Evolutionary conservation across 2,329 filamentous ascomycete species (phyloP), one percentile per base, ranked within the genome.

Genomic region (Paraphaeosphaeria sporulosa): DNA sequence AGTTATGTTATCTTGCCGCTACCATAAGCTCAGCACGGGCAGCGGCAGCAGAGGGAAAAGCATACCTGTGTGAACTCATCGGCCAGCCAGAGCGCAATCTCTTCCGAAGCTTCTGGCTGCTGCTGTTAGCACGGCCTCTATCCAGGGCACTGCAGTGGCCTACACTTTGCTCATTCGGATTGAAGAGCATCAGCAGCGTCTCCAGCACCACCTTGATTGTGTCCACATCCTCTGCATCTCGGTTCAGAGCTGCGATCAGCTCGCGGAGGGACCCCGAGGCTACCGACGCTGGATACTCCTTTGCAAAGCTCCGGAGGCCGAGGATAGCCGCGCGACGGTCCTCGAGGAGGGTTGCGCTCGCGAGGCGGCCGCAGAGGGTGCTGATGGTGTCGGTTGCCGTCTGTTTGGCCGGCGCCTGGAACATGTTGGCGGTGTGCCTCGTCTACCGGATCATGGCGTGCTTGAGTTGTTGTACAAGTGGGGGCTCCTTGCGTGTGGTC

Each of bases 171-270:
- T 84, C 83, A 73, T 90, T 86, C 6, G 87, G 88, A 67, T 86
- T 87, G 79, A 98, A 98, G 43, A 99, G 88, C 89, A 96, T 94
- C 76, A 98, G 83, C 71, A 99, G 82, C 47, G 96, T 99, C 85
- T 99, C 95, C 65, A 99, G 84, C 62, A 97, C 91, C 59, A 96
- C 88, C 80, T 97, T 96, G 75, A 96, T 90, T 5, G 96, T 99
- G 78, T 99, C 95, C 59, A 97, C 90, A 84, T 99, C 95, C 75
- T 96, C 92, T 61, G 88, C 88, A 85, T 99, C 95, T 75, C 93
- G 93, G 67, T 88, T 88, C 55, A 99, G 81, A 70, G 91, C 93
- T 13, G 87, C 88, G 67, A 99, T 98, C 58, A 99, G 84, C 58
- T 91, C 92, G 64, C 94, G 87, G 50, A 99, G 82, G n/a, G 94